Conservation (phyloP, 805 yeast species). For the Saitoella complicata region DNA sequence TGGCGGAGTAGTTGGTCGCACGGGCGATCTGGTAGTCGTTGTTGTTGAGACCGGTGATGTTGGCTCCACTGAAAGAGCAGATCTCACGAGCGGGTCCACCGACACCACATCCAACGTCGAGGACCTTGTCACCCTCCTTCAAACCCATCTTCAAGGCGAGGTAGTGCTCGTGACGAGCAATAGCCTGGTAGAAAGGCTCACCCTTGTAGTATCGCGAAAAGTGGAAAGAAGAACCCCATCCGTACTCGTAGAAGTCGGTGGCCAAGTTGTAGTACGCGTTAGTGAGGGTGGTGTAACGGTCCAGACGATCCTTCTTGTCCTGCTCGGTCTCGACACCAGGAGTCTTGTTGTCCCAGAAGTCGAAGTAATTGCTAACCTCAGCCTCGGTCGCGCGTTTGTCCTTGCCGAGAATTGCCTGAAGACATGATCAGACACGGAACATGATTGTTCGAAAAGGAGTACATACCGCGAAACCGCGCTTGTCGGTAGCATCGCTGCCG, state of each 20-base stretch:
- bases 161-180: conserved; percentile 94
- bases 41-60: conserved; percentile 81
- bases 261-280: conserved; percentile 83
- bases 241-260: conserved; percentile 65
- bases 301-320: conserved; percentile 37
- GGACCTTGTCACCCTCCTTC: conserved; percentile 63
- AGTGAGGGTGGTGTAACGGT: conserved; percentile 79
- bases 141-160: conserved; percentile 77
- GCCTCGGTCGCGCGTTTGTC: conserved; percentile 62
- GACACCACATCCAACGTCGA: conserved; percentile 98
- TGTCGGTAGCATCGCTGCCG: conserved; percentile 50
- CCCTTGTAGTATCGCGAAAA: conserved; percentile 87
- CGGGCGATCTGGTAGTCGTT: conserved; percentile 93
- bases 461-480: conserved; percentile 46
- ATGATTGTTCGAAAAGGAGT: no score
- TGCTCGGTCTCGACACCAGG: conserved; percentile 51
- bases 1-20: conserved; percentile 66
- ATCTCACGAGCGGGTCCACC: conserved; percentile 99
- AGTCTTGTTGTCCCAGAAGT: conserved; percentile 90
- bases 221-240: conserved; percentile 98
- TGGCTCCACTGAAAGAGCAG: conserved; percentile 73
- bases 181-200: conserved; percentile 84
- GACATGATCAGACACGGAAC: no score
- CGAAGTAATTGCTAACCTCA: conserved; percentile 80
- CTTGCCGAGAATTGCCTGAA: conserved; percentile 46